Base-by-base conservation (phyloP, 805 yeast genomes). In the Torulaspora maleeae region DNA sequence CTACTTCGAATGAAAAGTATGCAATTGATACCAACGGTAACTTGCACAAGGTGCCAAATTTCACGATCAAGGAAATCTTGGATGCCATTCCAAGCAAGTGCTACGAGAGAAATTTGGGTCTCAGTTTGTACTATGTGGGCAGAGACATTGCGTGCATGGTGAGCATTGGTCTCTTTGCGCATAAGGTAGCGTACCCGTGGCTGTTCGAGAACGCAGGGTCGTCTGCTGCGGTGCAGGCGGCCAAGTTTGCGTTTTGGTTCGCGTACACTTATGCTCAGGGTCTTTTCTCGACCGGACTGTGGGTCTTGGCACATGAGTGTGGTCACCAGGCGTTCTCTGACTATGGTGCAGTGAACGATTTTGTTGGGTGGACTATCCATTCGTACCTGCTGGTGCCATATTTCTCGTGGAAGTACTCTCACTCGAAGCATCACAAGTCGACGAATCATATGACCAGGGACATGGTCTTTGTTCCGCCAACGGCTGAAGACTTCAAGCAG, bases 221-320 rank as follows among this genome's bases (percentile, higher is more conserved):
- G 10, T 34, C 37, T 16, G 22, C 41, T 43, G 19, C 30, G 22
- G 41, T 44, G 28, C 44, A 49, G 27, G 19, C 43, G 41, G 58
- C 73, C 5, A 75, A 93, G 52, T 74, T 75, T 47, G 61, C 69
- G 6, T 75, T 77, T 38, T 86, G 93, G 91, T 53, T 72, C 32
- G 66, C 61, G 13, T 81, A 83, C 60, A 65, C 79, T 15, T 59
- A 74, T 43, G 60, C 69, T 36, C 77, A 78, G 56, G 88, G 91
- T 24, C 69, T 86, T 44, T 77, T 83, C 49, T 81, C 82, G 47
- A 82, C 89, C 25, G 95, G 95, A 38, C 43, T 82, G 39, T 86
- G 95, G 95, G 83, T 86, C 40, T 61, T 86, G 69, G 93, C 95
- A 43, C 95, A 86, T 67, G 95, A 86, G 68, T 86, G 95, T 73